These are phyloP conservation scores for Sporothrix protearum DNA, from an alignment of 2,329 filamentous ascomycete genomes.

Conservation along the genomic window DNA sequence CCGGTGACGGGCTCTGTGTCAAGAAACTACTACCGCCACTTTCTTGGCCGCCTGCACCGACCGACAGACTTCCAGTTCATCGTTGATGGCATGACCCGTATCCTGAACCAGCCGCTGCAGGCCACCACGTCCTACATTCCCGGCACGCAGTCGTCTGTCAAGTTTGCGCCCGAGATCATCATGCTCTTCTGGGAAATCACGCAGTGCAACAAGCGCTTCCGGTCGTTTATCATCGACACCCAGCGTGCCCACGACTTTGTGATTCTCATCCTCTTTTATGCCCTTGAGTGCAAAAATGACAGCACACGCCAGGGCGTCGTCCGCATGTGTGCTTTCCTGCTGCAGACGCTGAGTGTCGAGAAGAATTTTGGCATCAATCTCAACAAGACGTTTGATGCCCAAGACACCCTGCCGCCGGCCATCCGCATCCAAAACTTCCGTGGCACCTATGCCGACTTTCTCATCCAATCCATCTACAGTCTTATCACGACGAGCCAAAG, in stretches of 20 bases:
- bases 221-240: slow-evolving; percentile 95
- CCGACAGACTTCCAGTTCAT: slow-evolving; percentile 98
- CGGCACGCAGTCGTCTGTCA: slow-evolving; percentile 72
- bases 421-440: slow-evolving; percentile 81
- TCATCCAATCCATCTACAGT: slow-evolving; percentile 91
- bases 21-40: slow-evolving; percentile 93
- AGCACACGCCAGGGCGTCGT: slow-evolving; percentile 86
- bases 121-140: slow-evolving; percentile 85
- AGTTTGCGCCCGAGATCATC: slow-evolving; percentile 91
- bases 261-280: slow-evolving; percentile 85
- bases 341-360: slow-evolving; percentile 93
- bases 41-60: slow-evolving; percentile 81
- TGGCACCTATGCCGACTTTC: slow-evolving; percentile 88
- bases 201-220: slow-evolving; percentile 96
- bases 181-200: slow-evolving; percentile 97
- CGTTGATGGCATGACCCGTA: slow-evolving; percentile 87
- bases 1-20: slow-evolving; percentile 43
- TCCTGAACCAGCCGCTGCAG: slow-evolving; percentile 88
- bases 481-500: slow-evolving; percentile 90
- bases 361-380: slow-evolving; percentile 84
- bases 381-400: slow-evolving; percentile 82
- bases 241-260: slow-evolving; percentile 91
- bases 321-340: slow-evolving; percentile 93
- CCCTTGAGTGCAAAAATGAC: slow-evolving; percentile 82
- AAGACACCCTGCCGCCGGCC: slow-evolving; percentile 77